A percentile compares a stretch with the other conserved stretches of the same genome.
Evolutionary conservation across 2,329 filamentous ascomycete genomes (phyloP).

Genomic region (Dactylellina cionopaga): DNA sequence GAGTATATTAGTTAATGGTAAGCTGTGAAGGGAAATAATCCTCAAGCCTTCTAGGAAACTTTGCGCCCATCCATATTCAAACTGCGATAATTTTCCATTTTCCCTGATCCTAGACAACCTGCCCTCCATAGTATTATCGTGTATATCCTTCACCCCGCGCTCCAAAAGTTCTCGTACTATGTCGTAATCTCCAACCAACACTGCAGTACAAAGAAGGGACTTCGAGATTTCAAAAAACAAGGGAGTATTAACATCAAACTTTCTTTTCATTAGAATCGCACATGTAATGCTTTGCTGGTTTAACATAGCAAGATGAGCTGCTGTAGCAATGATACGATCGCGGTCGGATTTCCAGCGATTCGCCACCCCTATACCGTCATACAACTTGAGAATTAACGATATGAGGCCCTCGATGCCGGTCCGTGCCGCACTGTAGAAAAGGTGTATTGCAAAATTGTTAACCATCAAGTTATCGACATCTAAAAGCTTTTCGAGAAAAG

Average conservation of each 20-base stretch:
- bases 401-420: not conserved
- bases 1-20: not conserved
- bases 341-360: not conserved
- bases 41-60: not conserved
- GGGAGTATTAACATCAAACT: slow-evolving; percentile 15
- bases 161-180: slow-evolving; percentile 1
- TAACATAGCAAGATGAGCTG: slow-evolving; percentile 6
- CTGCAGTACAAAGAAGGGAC: slow-evolving; percentile 15
- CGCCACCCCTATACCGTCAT: not conserved
- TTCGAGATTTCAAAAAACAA: slow-evolving; percentile 4
- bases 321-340: slow-evolving; percentile 1
- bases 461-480: slow-evolving; percentile 4
- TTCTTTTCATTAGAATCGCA: not conserved
- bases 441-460: slow-evolving; percentile 4
- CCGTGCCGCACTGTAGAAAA: slow-evolving; percentile 17
- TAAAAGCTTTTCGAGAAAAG: not conserved
- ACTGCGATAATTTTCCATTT: not conserved
- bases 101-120: not conserved
- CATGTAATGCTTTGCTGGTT: not conserved
- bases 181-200: not conserved
- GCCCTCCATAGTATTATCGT: not conserved
- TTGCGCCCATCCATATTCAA: not conserved
- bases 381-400: not conserved
- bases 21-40: not conserved
- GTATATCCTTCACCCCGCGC: not conserved